phyloP scores from a whole-genome alignment of 495 filamentous ascomycete species.

The Pyrenopolyporus hunteri region DNA sequence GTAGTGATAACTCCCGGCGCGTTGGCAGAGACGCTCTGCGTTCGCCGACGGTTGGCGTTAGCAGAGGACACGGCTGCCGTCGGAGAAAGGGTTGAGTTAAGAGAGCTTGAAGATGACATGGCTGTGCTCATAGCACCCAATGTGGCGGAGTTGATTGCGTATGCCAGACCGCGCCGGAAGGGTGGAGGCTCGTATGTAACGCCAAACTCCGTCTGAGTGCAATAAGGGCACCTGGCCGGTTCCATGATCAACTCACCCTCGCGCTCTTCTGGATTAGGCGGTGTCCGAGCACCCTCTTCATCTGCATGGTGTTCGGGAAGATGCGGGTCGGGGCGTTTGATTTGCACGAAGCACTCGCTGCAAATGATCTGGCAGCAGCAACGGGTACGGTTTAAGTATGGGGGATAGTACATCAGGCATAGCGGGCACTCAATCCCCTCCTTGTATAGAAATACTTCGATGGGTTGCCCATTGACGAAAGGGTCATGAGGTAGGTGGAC shows the following conservation, averaged over 20 bases:
- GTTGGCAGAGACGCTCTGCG: constrained; percentile 81
- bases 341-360: constrained; percentile 99
- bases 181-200: constrained; percentile 88
- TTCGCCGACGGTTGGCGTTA: constrained; percentile 62
- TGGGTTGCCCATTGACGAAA: constrained; percentile 86
- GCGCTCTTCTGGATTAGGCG: constrained; percentile 54
- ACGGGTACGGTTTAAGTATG: constrained; percentile 92
- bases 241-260: constrained; percentile 82
- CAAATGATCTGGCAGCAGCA: constrained; percentile 98
- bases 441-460: constrained; percentile 94
- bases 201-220: constrained; percentile 91
- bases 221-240: constrained; percentile 93
- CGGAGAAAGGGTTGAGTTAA: constrained; percentile 54
- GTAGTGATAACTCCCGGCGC: constrained; percentile 87
- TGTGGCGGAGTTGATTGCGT: constrained; percentile 56
- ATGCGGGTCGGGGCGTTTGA: constrained; percentile 95
- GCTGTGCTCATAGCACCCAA: constrained; percentile 64
- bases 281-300: constrained; percentile 56
- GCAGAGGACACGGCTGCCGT: constrained; percentile 45
- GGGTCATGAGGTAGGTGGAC: constrained; percentile 81
- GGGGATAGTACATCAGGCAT: constrained; percentile 94
- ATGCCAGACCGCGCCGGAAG: constrained; percentile 83
- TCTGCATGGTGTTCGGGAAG: constrained; percentile 81
- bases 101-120: constrained; percentile 66
- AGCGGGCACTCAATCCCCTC: constrained; percentile 91